phyloP scores from a whole-genome alignment of 306 rosid species.

The Prunus kanzakura region DNA sequence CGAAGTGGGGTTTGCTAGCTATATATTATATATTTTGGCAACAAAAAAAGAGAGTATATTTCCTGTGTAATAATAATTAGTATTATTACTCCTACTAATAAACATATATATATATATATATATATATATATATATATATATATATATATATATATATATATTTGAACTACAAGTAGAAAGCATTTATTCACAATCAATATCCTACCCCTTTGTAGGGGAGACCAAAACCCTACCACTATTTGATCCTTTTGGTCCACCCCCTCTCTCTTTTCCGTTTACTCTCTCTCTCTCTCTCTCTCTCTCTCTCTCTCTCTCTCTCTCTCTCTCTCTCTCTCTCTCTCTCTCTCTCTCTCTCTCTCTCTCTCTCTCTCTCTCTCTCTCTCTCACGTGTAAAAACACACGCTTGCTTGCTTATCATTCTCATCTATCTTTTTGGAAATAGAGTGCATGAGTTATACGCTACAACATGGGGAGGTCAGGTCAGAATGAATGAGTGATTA shows the following conservation, averaged over 20 bases:
- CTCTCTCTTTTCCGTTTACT: constrained; percentile 4
- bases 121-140: too few relatives aligned
- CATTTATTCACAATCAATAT: constrained; percentile 68
- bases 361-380: too few relatives aligned
- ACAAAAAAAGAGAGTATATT: background rate
- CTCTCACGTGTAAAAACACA: background rate
- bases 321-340: background rate
- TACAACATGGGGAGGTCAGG: too few relatives aligned
- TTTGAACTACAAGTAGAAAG: constrained; percentile 36
- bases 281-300: background rate
- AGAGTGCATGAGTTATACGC: too few relatives aligned
- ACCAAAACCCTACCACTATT: constrained; percentile 57
- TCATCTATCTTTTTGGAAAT: constrained; percentile 6
- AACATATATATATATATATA: background rate
- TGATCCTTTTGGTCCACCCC: constrained; percentile 41
- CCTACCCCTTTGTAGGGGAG: constrained; percentile 53
- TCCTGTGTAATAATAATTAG: constrained; percentile 13
- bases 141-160: constrained; percentile 8
- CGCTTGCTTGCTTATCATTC: constrained; percentile 22
- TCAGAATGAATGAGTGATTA: too few relatives aligned
- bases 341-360: too few relatives aligned
- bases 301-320: too few relatives aligned
- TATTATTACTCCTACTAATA: constrained; percentile 22
- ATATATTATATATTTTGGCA: too few relatives aligned
- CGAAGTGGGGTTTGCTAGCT: constrained; percentile 36